Conservation (phyloP, 2,329 filamentous ascomycete species). For the Alternaria rosae region DNA sequence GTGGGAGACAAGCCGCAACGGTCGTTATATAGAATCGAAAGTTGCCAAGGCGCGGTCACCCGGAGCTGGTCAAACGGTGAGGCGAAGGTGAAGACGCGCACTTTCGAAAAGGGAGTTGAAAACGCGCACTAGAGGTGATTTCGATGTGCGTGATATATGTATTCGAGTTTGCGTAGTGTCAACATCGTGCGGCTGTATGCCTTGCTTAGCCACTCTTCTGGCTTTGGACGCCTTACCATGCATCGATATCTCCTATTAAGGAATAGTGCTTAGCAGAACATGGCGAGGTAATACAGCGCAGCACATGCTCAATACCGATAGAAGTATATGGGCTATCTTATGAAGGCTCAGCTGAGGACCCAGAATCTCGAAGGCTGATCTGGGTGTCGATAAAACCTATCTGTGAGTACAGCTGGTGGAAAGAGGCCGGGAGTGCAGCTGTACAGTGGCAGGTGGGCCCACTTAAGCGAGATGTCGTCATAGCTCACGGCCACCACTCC, state of each 20-base stretch:
- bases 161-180: neutral
- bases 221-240: conserved; percentile 1
- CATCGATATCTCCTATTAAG: neutral
- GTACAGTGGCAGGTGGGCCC: neutral
- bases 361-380: neutral
- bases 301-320: neutral
- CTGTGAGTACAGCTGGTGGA: neutral
- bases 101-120: neutral
- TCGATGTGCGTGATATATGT: neutral
- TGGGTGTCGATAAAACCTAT: neutral
- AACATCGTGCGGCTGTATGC: neutral
- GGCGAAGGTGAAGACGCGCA: neutral
- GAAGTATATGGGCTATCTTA: neutral
- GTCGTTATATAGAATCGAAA: neutral
- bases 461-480: conserved; percentile 1
- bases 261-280: neutral
- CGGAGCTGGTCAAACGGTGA: neutral
- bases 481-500: neutral
- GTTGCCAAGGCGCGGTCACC: neutral
- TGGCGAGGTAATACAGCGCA: neutral
- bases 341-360: neutral
- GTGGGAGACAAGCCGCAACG: neutral
- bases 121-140: neutral
- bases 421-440: neutral
- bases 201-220: conserved; percentile 1